phyloP scores from a whole-genome alignment of 345 rosid species.

The Salix udensis region DNA sequence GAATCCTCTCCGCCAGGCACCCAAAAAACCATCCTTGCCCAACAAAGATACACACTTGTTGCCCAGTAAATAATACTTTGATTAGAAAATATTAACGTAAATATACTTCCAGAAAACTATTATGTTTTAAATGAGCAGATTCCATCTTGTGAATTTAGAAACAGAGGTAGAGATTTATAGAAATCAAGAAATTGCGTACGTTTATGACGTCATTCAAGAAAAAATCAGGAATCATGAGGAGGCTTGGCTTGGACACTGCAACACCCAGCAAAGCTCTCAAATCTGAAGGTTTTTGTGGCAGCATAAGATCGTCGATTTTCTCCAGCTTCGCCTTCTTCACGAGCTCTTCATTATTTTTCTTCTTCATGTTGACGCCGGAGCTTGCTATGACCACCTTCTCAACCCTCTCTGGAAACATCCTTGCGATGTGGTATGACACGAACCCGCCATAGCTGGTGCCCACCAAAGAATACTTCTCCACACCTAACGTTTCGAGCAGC shows the following conservation, averaged over 20 bases:
- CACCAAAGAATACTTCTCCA: constrained; percentile 44
- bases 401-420: constrained; percentile 61
- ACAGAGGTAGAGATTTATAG: no score
- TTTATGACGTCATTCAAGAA: constrained; percentile 50
- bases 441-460: constrained; percentile 97
- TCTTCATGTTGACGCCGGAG: constrained; percentile 64
- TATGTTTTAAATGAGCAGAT: no score
- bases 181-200: constrained; percentile 20
- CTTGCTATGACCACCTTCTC: constrained; percentile 83
- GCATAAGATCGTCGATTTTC: constrained; percentile 53
- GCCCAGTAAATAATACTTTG: no score
- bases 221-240: constrained; percentile 51
- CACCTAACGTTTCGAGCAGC: constrained; percentile 46
- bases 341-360: constrained; percentile 45
- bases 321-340: constrained; percentile 45
- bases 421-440: constrained; percentile 78
- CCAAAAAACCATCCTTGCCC: no score
- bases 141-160: no score
- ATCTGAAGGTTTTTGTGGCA: constrained; percentile 61
- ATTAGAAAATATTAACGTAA: no score
- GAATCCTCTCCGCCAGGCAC: no score
- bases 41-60: no score
- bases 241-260: constrained; percentile 31
- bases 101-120: no score
- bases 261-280: constrained; percentile 49